Evolutionary conservation across 805 yeast genomes (phyloP), one percentile per base, ranked within the genome.

Genomic region (Monosporozyma aerobia): DNA sequence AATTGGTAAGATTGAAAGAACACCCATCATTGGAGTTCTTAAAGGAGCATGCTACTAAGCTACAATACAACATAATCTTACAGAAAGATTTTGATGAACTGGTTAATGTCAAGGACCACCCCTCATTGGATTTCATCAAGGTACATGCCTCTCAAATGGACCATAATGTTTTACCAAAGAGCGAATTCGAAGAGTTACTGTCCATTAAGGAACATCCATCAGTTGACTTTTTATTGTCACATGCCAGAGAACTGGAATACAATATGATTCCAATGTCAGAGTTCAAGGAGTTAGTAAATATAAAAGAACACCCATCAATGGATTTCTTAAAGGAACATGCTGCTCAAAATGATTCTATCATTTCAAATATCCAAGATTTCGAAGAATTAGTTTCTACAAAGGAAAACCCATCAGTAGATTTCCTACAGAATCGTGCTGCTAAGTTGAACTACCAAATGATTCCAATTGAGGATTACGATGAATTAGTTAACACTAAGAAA

Each of bases 11-110:
- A 9, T 25, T 43, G 14, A n/a, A 25, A 13, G 43, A 47, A 9
- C 8, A n/a, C 2, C 70, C 70, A 1, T 56, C 60, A 2, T 29
- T 67, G 5, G 60, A 61, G 4, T 57, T 62, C 23, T 52, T 69
- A 43, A 59, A 55, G 25, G 55, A 58, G 16, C 64, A 62, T n/a
- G 68, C 69, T 5, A 45, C 16, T 30, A 33, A 30, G 25, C 5
- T 16, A 19, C 39, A 33, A 16, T 33, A 39, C n/a, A 19, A 19
- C 2, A 29, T 40, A 19, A 16, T 48, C 11, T 10, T 14, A 2
- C 27, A 29, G 14, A 11, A 9, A 16, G 46, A 25, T 11, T 48
- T 39, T 16, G 13, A 41, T 10, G 44, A 48, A 40, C 40, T 40
- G 29, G 22, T 41, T 16, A 35, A 41, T 11, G 30, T 33, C 14